Evolutionary conservation across 73 alveolate species (phyloP).

Genomic region (Paramecium octaurelia): DNA sequence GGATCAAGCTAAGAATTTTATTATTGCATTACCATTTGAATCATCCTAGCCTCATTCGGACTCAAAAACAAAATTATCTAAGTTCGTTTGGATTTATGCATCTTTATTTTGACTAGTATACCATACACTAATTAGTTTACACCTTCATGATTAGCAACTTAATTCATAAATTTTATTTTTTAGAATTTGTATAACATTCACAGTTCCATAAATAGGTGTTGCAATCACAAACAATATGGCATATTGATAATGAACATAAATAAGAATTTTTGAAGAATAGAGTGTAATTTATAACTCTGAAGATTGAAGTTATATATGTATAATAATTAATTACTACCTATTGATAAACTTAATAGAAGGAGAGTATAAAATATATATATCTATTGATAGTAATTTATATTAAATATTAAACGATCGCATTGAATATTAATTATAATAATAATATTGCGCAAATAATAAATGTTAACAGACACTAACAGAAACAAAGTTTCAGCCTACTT

Average conservation of each 20-base stretch:
- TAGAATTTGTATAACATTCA: no score
- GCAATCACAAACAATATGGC: no score
- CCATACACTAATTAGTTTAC: neutral
- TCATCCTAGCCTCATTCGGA: neutral
- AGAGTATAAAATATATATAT: neutral
- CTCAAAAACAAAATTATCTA: neutral
- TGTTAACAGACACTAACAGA: constrained; percentile 27
- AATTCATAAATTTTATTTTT: neutral
- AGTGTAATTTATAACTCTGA: no score
- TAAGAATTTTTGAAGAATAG: no score
- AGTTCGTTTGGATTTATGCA: neutral
- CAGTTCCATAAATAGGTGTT: no score
- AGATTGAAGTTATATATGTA: no score
- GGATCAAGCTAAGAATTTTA: neutral
- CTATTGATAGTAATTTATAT: neutral
- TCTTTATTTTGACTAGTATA: neutral
- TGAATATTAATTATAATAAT: neutral
- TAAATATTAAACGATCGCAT: neutral
- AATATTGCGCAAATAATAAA: neutral
- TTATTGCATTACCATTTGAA: neutral
- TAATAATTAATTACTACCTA: no score
- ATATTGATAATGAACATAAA: no score
- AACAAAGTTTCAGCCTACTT: constrained; percentile 20
- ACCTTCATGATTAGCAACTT: constrained; percentile 50
- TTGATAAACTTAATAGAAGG: neutral